These are phyloP conservation scores for Phytophthora macrochlamydospora DNA, from an alignment of 352 stramenopile genomes.

Conservation along the genomic window DNA sequence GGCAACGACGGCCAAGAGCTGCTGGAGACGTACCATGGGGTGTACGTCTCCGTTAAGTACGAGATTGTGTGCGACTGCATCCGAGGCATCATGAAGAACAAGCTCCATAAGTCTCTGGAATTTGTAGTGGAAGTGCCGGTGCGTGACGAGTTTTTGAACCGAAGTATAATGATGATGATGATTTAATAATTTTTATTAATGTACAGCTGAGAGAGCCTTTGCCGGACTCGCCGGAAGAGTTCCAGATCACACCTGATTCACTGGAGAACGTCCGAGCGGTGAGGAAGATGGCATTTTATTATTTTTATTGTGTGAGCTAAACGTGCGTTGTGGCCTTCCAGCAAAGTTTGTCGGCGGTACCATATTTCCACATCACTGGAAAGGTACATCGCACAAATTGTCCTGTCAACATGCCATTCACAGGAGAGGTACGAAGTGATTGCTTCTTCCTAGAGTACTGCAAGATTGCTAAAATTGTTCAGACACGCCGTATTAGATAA, in stretches of 20 bases:
- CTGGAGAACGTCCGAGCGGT: conserved; percentile 83
- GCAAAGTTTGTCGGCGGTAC: conserved; percentile 62
- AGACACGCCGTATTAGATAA: conserved; percentile 42
- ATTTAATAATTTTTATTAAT: conserved; percentile 3
- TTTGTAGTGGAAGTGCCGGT: conserved; percentile 93
- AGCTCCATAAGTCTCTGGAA: conserved; percentile 83
- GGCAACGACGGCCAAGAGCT: conserved; percentile 70
- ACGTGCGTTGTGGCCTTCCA: conserved; percentile 18
- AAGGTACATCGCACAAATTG: conserved; percentile 90
- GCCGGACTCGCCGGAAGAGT: conserved; percentile 67
- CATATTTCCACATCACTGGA: conserved; percentile 83
- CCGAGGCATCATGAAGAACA: conserved; percentile 89
- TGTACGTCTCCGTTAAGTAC: conserved; percentile 93
- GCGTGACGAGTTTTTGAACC: conserved; percentile 1
- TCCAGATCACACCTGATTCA: conserved; percentile 83
- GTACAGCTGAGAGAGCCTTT: conserved; percentile 59
- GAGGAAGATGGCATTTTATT: conserved; percentile 9
- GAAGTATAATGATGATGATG: conserved; percentile 1
- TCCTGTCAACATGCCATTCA: conserved; percentile 90
- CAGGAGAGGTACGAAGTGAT: conserved; percentile 57
- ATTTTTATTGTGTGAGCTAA: neutral
- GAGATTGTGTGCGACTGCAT: conserved; percentile 86
- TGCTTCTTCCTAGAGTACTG: conserved; percentile 5
- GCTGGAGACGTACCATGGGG: conserved; percentile 93
- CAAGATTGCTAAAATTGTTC: no score